Base-by-base conservation (phyloP, 2,329 filamentous ascomycete species). In the Colletotrichum tofieldiae region DNA sequence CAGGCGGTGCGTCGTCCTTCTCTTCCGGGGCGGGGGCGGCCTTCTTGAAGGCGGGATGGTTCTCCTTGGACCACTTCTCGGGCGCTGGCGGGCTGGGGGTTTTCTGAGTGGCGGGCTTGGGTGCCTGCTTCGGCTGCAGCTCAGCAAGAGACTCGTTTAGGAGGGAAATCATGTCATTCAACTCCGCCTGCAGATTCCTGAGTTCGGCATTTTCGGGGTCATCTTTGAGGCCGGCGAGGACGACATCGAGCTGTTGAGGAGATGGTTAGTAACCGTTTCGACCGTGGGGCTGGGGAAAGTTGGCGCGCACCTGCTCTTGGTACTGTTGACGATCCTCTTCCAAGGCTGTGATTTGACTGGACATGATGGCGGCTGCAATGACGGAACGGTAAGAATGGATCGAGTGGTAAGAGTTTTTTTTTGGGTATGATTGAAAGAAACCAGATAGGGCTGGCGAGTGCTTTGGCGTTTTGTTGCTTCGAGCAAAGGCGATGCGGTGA, bases 141-240 rank as follows among this genome's bases (percentile, higher is more conserved):
- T 96, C 93, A 84, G 92, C 92, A 82, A 98, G 93, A 77, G 92
- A 90, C 79, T 92, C 91, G 86, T 95, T 90, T 83, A 94, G 90
- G 77, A 95, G 89, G 81, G 89, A 88, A 83, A 98, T 93, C 83
- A 94, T 91, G 84, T 92, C 89, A 86, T 94, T 89, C 84, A 98
- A 90, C 87, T 97, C 94, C 81, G 89, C 86, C 83, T 93, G 92
- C 81, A 98, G 90, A 79, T 88, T 90, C 78, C 92, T 88, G 78
- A 97, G 91, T 82, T 96, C 94, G 78, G 86, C 86, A 82, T 94
- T 96, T 71, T 93, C 92, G 75, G 95, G 92, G 78, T 96, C 94
- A 82, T 93, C 91, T 82, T 93, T 91, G 69, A 97, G 90, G 75
- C 93, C 93, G 67, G 90, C 86, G 78, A 92, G 85, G 72, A 98